A percentile compares a stretch with the other conserved stretches of the same genome.
Evolutionary conservation across 306 rosid genomes (phyloP).

Genomic region (Begonia fuchsioides): DNA sequence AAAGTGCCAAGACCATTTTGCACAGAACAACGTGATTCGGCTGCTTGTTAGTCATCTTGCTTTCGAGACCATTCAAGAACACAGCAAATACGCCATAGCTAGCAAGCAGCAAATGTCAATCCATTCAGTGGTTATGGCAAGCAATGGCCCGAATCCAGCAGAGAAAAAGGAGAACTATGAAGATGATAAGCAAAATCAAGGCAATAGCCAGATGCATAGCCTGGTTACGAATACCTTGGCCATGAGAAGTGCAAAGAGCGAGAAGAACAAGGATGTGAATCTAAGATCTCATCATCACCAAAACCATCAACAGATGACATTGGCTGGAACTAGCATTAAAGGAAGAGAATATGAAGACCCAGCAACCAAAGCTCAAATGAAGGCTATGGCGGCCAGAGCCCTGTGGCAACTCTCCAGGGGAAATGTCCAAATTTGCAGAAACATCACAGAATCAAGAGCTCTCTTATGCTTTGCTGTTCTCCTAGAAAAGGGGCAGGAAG

Average conservation of each 20-base stretch:
- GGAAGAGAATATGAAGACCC: constrained; percentile 59
- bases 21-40: constrained; percentile 2
- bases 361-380: constrained; percentile 14
- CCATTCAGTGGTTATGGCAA: constrained; percentile 34
- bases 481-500: constrained; percentile 50
- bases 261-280: background rate
- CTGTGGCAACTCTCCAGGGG: constrained; percentile 41
- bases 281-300: constrained; percentile 5
- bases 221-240: constrained; percentile 29
- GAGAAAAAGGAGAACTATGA: background rate
- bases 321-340: constrained; percentile 29
- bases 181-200: background rate
- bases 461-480: constrained; percentile 52
- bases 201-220: constrained; percentile 10
- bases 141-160: constrained; percentile 4
- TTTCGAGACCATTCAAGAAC: constrained; percentile 33
- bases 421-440: constrained; percentile 32
- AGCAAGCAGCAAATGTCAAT: constrained; percentile 27
- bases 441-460: constrained; percentile 53
- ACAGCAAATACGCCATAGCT: constrained; percentile 18
- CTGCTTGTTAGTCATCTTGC: constrained; percentile 72
- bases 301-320: too few species aligned
- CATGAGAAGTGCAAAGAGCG: constrained; percentile 15
- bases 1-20: too few species aligned
- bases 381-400: constrained; percentile 36